Percentiles rank a stretch among this genome's conserved stretches.
phyloP scores from a whole-genome alignment of 192 early-diverging fungal species.

The Gonapodya sp. region DNA sequence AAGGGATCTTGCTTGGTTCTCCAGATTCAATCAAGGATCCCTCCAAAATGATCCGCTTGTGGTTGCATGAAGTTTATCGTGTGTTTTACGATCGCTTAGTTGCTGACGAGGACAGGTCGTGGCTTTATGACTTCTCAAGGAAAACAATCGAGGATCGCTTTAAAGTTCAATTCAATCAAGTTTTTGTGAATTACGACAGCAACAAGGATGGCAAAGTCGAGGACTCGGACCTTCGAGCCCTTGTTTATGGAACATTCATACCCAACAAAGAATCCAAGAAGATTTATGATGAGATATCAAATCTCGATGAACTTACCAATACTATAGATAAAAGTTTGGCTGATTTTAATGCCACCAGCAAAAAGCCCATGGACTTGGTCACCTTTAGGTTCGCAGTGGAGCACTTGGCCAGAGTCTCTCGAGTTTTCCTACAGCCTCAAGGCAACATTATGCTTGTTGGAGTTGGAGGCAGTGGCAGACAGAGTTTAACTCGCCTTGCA shows the following conservation, averaged over 20 bases:
- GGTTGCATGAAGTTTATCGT: constrained; percentile 49
- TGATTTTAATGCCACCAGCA: constrained; percentile 46
- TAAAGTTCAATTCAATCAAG: constrained; percentile 31
- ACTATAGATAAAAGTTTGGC: constrained; percentile 41
- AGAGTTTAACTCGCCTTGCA: constrained; percentile 47
- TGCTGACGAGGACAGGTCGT: constrained; percentile 42
- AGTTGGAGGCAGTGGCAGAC: constrained; percentile 48
- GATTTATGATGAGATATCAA: constrained; percentile 41
- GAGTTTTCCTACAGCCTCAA: constrained; percentile 42
- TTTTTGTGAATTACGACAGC: constrained; percentile 38
- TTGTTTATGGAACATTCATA: constrained; percentile 47
- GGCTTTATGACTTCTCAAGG: constrained; percentile 35
- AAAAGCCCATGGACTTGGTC: constrained; percentile 54
- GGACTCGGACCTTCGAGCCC: constrained; percentile 41
- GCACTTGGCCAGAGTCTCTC: constrained; percentile 42
- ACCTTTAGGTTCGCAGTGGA: constrained; percentile 55
- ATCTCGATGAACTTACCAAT: constrained; percentile 31
- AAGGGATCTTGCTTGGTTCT: constrained; percentile 36
- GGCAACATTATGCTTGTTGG: constrained; percentile 51
- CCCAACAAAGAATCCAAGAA: constrained; percentile 34
- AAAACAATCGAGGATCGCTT: constrained; percentile 33
- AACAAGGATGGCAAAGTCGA: constrained; percentile 31
- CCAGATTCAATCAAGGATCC: constrained; percentile 29
- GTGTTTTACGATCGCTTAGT: constrained; percentile 50
- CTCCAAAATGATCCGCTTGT: constrained; percentile 38